These are phyloP conservation scores for Sarcodon aspratus DNA, from an alignment of 768 basidiomycete genomes.

Conservation along the genomic window DNA sequence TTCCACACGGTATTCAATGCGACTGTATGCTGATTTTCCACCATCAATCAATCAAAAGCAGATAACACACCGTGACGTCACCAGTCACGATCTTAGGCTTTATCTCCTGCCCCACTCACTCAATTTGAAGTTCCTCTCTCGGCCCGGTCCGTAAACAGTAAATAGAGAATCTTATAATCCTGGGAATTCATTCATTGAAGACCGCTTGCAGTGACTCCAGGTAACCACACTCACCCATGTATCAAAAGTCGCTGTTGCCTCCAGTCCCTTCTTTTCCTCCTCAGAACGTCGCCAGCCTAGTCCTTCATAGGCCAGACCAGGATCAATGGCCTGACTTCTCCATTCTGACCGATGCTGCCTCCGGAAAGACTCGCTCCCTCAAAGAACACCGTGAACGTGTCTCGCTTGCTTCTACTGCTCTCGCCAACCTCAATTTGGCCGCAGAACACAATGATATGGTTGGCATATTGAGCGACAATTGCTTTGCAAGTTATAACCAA, in stretches of 20 bases:
- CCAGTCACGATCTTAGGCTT: too few relatives aligned
- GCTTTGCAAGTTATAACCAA: constrained; percentile 32
- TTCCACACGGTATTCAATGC: too few relatives aligned
- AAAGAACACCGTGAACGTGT: background rate
- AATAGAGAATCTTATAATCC: too few relatives aligned
- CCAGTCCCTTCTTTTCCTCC: constrained; percentile 36
- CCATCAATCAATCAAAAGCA: too few relatives aligned
- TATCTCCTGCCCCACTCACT: too few relatives aligned
- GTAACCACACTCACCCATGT: constrained; percentile 24
- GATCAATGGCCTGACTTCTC: constrained; percentile 43
- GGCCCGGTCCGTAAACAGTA: too few relatives aligned
- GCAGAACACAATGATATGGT: constrained; percentile 42
- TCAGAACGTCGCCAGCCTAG: constrained; percentile 40
- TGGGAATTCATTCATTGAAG: too few relatives aligned
- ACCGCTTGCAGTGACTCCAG: too few relatives aligned
- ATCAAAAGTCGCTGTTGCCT: constrained; percentile 46
- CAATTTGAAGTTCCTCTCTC: too few relatives aligned
- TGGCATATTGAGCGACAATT: constrained; percentile 63
- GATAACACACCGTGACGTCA: too few relatives aligned
- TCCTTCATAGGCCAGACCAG: constrained; percentile 46
- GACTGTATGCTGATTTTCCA: too few relatives aligned
- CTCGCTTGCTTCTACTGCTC: constrained; percentile 2
- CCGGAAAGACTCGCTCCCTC: constrained; percentile 20
- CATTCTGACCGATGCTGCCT: constrained; percentile 42
- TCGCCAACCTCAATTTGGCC: constrained; percentile 34